Evolutionary conservation across 345 rosid species (phyloP).

Genomic region (Xanthoceras sorbifolium): DNA sequence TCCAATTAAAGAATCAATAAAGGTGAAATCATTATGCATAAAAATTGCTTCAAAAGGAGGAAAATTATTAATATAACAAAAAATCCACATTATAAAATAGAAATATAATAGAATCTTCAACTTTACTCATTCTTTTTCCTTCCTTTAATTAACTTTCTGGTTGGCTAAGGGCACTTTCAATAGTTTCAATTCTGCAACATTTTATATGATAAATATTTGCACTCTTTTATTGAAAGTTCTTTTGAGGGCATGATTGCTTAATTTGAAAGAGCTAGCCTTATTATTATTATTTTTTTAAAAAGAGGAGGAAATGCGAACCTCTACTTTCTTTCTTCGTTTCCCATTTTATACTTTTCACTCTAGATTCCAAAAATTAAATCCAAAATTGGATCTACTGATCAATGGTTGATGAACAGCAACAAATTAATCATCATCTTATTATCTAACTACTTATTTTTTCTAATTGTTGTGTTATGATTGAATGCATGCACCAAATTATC

Average conservation of each 20-base stretch:
- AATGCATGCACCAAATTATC: conserved; percentile 1
- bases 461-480: neutral
- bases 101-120: neutral
- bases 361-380: neutral
- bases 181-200: neutral
- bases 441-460: neutral
- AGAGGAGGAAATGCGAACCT: neutral
- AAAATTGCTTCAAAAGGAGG: neutral
- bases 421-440: neutral
- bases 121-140: conserved; percentile 3
- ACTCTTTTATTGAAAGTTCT: neutral
- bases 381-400: neutral
- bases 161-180: neutral
- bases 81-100: neutral
- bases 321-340: neutral
- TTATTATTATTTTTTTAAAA: no score
- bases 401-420: neutral
- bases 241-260: neutral
- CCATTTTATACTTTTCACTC: neutral
- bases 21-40: neutral
- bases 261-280: neutral
- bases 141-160: conserved; percentile 7
- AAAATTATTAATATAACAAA: neutral
- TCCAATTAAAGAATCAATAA: neutral
- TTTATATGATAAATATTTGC: neutral